Base-by-base conservation (phyloP, 257 asterid genomes). In the Nicotiana knightiana region DNA sequence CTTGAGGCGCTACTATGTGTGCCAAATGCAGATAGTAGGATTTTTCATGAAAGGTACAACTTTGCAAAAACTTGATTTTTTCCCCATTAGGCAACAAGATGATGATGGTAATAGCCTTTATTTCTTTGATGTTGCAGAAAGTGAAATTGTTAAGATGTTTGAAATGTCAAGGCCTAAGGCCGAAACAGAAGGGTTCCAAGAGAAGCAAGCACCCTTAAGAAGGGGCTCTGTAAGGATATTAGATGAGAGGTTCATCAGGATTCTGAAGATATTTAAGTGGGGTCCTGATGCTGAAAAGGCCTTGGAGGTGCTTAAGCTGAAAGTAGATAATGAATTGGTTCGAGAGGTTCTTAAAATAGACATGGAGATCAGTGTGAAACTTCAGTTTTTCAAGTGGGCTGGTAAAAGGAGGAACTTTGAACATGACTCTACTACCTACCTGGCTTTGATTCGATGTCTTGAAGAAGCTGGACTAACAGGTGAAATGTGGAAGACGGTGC, bases 251-350 rank as follows among this genome's bases (percentile, higher is more conserved):
- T 95, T 95, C 70, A 88, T 95, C 51, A 87, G 97, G 88, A 95
- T 95, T 76, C 84, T 95, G 87, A 95, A 95, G 82, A 95, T 93
- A 83, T 95, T 95, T 83, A 95, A 93, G 85, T 95, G 99, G 98
- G 99, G 99, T 39, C 86, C 94, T 37, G 98, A 93, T 87, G 93
- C 99, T 6, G 99, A 93, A 83, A 95, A 91, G 88, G 97, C 99
- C 73, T 61, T 95, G 43, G 97, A 91, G 83, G 98, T 95, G 82
- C 86, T 95, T 21, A 88, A 91, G 85, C 57, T 93, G 83, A 93
- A 88, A 85, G 93, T 93, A 32, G 97, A 92, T 82, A 91, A 87
- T 85, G 84, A 96, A 62, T 87, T 95, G 82, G 96, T 95, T 67
- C 91, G 92, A 18, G 98, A 93, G 77, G 91, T 95, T 79, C 73